Base-by-base conservation (phyloP, 345 rosid genomes). In the Bruguiera parviflora region DNA sequence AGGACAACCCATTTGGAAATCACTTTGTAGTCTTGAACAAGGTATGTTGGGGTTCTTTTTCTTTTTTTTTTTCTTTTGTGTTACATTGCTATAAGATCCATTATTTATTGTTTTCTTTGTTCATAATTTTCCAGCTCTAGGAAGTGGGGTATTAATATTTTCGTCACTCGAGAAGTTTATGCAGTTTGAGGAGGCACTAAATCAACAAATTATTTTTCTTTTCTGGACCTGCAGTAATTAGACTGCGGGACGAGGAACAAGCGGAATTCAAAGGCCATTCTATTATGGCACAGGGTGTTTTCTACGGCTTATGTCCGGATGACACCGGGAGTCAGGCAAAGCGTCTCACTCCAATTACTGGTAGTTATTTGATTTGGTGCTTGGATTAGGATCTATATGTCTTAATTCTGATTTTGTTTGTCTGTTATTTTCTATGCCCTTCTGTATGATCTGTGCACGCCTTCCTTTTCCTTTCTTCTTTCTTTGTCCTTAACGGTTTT, bases 211-310 rank as follows among this genome's bases (percentile, higher is more conserved):
- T 35, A 35, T 35, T 35, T 32, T 32, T 32, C 6, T 4, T 32
- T 5, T 32, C 35, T 4, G 5, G 35, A 32, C 35, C 0, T 32
- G 6, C 35, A 32, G 3, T 35, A 35, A 53, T 25, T 64, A 86
- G 92, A 78, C 56, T 53, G 0, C 81, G 8, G 78, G 69, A 4
- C 60, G 24, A 21, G 96, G 96, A 62, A 10, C 81, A 3, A 80
- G 32, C 1, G 92, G 89, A 57, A 63, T 87, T 59, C 90, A 86
- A 80, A 91, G 90, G 46, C 70, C 86, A 2, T 4, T n/a, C 0
- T 92, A 90, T 19, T 33, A 1, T 0, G 96, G 92, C 2, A 69
- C 96, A 2, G 92, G 95, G 62, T 76, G 91, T 27, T 80, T 92
- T 43, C 91, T 89, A 88, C 27, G 90, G 91, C 18, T 37, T 75